Evolutionary conservation across 495 filamentous ascomycete species (phyloP).

Genomic region (Rhypophila decipiens): DNA sequence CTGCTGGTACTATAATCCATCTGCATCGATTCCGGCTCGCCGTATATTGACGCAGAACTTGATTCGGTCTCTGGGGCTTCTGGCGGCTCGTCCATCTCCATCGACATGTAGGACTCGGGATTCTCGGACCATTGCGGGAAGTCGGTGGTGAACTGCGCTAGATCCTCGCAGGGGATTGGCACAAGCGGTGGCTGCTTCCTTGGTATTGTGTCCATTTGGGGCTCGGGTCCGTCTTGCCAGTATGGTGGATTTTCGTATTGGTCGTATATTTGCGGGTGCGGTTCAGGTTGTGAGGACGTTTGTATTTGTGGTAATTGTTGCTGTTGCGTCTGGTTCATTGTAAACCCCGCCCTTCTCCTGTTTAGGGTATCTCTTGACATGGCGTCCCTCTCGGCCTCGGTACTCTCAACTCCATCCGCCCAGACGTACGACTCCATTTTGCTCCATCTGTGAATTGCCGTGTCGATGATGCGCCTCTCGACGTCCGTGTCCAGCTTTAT

Average conservation of each 20-base stretch:
- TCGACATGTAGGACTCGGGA: not conserved
- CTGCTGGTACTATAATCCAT: not conserved
- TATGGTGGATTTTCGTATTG: not conserved
- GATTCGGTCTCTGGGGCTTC: too few relatives aligned
- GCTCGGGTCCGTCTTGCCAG: not conserved
- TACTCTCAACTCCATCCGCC: conserved; percentile 10
- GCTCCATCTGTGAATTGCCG: conserved; percentile 23
- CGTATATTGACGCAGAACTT: too few relatives aligned
- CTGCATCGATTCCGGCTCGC: not conserved
- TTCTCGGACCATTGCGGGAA: not conserved
- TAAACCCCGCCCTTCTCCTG: too few relatives aligned
- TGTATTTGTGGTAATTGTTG: not conserved
- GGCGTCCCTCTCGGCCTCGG: too few relatives aligned
- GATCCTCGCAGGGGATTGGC: not conserved
- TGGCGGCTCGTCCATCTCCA: too few relatives aligned
- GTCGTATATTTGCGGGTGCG: not conserved
- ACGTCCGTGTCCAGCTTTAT: conserved; percentile 23
- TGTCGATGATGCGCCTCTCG: conserved; percentile 26
- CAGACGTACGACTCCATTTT: conserved; percentile 21
- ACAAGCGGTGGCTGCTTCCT: not conserved
- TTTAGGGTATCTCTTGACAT: too few relatives aligned
- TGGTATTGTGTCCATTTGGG: not conserved
- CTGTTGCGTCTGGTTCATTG: not conserved
- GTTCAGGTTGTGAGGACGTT: not conserved
- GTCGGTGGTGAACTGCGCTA: not conserved